Evolutionary conservation across 257 asterid genomes (phyloP).

Genomic region (Euphrasia confusa): DNA sequence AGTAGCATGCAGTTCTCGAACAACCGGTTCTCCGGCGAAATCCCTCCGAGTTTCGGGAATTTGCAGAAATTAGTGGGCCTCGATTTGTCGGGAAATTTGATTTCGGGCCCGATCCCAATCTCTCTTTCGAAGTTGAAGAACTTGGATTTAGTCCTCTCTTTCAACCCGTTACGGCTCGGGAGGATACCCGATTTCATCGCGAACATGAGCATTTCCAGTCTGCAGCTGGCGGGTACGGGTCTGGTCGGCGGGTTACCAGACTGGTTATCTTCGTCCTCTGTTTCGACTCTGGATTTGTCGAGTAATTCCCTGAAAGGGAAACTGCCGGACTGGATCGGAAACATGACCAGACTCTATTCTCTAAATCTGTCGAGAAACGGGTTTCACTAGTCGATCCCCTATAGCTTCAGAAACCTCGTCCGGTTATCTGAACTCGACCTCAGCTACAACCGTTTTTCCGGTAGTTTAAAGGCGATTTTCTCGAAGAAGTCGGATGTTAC

Average conservation of each 20-base stretch:
- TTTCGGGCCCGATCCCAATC: slow-evolving; percentile 42
- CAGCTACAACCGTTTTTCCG: slow-evolving; percentile 57
- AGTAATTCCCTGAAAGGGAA: slow-evolving; percentile 48
- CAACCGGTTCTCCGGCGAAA: slow-evolving; percentile 46
- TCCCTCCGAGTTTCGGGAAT: slow-evolving; percentile 50
- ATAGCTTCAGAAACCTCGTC: slow-evolving; percentile 40
- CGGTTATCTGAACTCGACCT: slow-evolving; percentile 50
- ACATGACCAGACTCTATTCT: slow-evolving; percentile 46
- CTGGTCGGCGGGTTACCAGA: slow-evolving; percentile 43
- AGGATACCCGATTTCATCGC: slow-evolving; percentile 46
- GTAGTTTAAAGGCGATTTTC: slow-evolving; percentile 32
- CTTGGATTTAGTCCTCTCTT: slow-evolving; percentile 44
- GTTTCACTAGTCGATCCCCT: slow-evolving; percentile 45
- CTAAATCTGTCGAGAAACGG: slow-evolving; percentile 56
- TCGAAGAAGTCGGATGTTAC: slow-evolving; percentile 29
- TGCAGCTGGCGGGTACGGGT: slow-evolving; percentile 47
- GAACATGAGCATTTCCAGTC: slow-evolving; percentile 32
- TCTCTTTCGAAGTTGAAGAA: slow-evolving; percentile 32
- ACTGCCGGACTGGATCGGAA: slow-evolving; percentile 54
- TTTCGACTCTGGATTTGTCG: slow-evolving; percentile 57
- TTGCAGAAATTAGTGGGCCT: slow-evolving; percentile 36
- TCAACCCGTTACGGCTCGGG: slow-evolving; percentile 45
- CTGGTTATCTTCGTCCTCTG: slow-evolving; percentile 46
- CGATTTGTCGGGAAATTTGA: slow-evolving; percentile 49
- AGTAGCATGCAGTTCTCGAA: slow-evolving; percentile 41